Evolutionary conservation across 306 rosid genomes (phyloP), one percentile per base, ranked within the genome.

Genomic region (Ochetophila trinervis): DNA sequence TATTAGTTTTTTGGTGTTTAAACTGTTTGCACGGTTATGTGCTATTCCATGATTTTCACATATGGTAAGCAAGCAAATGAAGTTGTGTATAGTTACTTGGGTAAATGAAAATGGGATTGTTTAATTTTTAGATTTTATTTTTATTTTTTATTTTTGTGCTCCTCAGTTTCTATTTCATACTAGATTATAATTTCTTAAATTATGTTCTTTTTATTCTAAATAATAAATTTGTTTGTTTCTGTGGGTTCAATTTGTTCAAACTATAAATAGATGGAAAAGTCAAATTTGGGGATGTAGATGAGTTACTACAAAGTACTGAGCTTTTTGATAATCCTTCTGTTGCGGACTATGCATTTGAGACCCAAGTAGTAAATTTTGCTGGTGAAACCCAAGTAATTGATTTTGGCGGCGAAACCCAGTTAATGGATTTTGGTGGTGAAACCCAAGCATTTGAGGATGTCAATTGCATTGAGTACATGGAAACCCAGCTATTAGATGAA

Each of bases 391-490:
- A 30, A 59, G 49, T 16, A 59, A 5, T 59, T 6, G 47, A 14
- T 18, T 20, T 60, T 5, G 53, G 54, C 16, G 49, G 24, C 16
- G 63, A 67, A 30, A 76, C 68, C 8, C 70, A 65, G 30, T 44
- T 36, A 2, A 11, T 47, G 60, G 52, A 72, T 65, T 50, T 72
- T 5, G 65, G 54, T n/a, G 81, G 66, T 0, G 86, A 86, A 36
- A 83, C 88, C 13, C 93, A 86, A 61, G 59, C 32, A 20, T 64
- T 84, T 71, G 89, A 86, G 68, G 83, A 71, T 78, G 35, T 30
- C 24, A 79, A 72, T 68, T 66, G 53, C 48, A 16, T 10, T 48
- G 80, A 20, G 16, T 27, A 59, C 64, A 34, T 62, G 68, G 71
- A 57, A 44, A 85, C 93, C 27, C 88, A 82, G 61, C 50, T 85